These are phyloP conservation scores for Panus rudis DNA, from an alignment of 768 basidiomycete genomes.

Conservation along the genomic window DNA sequence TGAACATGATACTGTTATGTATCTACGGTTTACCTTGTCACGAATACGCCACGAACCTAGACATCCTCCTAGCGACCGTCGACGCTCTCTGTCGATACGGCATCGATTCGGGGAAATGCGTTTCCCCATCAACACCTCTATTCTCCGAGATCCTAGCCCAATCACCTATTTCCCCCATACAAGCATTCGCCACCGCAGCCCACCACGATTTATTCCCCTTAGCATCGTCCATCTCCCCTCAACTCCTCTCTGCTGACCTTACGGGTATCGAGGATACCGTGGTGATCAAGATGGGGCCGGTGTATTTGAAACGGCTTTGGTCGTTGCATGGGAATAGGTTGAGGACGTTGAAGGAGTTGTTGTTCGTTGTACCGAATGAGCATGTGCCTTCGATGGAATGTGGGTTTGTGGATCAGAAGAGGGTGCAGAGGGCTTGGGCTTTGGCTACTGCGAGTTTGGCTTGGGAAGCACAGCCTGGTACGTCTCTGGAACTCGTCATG, in stretches of 20 bases:
- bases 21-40: conserved; percentile 23
- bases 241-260: conserved; percentile 30
- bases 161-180: conserved; percentile 28
- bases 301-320: conserved; percentile 34
- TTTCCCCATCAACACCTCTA: conserved; percentile 22
- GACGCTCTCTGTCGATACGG: conserved; percentile 21
- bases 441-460: conserved; percentile 20
- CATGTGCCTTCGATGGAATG: conserved; percentile 18
- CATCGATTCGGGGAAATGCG: conserved; percentile 10
- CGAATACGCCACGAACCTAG: conserved; percentile 17
- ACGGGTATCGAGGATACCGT: conserved; percentile 28
- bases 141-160: conserved; percentile 26
- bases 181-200: conserved; percentile 35
- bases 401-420: conserved; percentile 15
- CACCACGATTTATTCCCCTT: conserved; percentile 27
- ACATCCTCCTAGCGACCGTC: conserved; percentile 18
- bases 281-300: conserved; percentile 30
- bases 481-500: conserved; percentile 13
- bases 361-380: conserved; percentile 17
- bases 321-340: conserved; percentile 30
- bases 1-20: conserved; percentile 27
- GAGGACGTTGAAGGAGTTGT: conserved; percentile 25
- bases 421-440: conserved; percentile 22
- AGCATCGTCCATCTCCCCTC: conserved; percentile 30
- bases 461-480: conserved; percentile 22